phyloP scores from a whole-genome alignment of 768 basidiomycete species.

The Pleurotus djamor region DNA sequence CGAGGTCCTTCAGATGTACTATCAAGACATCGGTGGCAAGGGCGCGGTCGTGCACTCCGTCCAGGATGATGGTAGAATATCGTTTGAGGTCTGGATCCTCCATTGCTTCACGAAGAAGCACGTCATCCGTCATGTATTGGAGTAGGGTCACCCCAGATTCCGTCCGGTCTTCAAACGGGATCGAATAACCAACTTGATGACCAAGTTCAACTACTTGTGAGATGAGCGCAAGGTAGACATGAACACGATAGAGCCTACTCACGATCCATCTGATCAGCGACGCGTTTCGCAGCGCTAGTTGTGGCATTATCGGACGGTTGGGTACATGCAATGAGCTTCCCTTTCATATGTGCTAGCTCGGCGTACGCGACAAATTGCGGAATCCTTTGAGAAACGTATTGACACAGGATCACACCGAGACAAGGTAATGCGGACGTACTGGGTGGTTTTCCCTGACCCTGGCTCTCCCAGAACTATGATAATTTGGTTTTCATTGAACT shows the following conservation, averaged over 20 bases:
- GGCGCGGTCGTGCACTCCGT: constrained; percentile 98
- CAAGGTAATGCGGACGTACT: constrained; percentile 47
- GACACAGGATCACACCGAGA: not conserved
- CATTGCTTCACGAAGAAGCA: constrained; percentile 98
- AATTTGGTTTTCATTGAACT: constrained; percentile 82
- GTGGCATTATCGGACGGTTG: constrained; percentile 96
- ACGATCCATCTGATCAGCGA: constrained; percentile 99
- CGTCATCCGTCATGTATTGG: constrained; percentile 99
- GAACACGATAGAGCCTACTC: constrained; percentile 22
- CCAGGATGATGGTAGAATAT: constrained; percentile 97
- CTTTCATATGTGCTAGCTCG: constrained; percentile 86
- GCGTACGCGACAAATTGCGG: constrained; percentile 96
- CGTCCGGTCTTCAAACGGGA: constrained; percentile 98
- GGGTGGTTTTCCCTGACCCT: constrained; percentile 94
- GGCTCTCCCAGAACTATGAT: constrained; percentile 93
- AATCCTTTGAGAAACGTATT: constrained; percentile 52
- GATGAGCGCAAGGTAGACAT: not conserved
- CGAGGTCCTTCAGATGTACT: constrained; percentile 88
- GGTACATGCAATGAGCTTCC: constrained; percentile 94
- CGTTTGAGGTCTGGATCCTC: constrained; percentile 86
- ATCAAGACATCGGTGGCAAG: constrained; percentile 98
- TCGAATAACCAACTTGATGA: constrained; percentile 95
- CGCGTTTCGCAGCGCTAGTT: constrained; percentile 97
- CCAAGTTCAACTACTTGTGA: constrained; percentile 78
- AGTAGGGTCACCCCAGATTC: constrained; percentile 87